Percentiles rank a stretch among this genome's conserved stretches.
phyloP scores from a whole-genome alignment of 108 stramenopile species.

The Fragilaria radians region DNA sequence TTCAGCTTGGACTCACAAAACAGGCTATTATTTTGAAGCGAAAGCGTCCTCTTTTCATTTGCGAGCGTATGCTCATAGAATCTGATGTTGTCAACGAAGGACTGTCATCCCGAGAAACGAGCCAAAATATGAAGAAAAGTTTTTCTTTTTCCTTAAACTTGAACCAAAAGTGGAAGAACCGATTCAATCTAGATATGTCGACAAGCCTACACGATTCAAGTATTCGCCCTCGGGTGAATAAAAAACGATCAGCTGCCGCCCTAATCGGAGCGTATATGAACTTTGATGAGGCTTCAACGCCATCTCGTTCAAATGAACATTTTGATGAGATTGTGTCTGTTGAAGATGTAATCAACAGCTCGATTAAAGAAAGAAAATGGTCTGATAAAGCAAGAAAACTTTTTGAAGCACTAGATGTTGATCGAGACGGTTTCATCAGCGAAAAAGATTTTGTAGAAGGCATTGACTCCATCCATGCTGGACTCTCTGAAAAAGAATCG shows the following conservation, averaged over 20 bases:
- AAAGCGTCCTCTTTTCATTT: slow-evolving; percentile 51
- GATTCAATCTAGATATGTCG: background rate
- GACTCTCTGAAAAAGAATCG: slow-evolving; percentile 20
- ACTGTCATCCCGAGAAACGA: background rate
- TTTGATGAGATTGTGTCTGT: slow-evolving; percentile 19
- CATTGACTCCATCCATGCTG: slow-evolving; percentile 13
- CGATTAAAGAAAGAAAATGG: slow-evolving; percentile 30
- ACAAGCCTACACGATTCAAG: slow-evolving; percentile 15
- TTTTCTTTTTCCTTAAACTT: background rate
- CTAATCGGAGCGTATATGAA: slow-evolving; percentile 60
- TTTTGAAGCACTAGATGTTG: slow-evolving; percentile 37
- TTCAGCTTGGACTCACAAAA: slow-evolving; percentile 39
- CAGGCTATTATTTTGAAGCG: slow-evolving; percentile 41
- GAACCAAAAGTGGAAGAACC: background rate
- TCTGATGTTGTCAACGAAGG: slow-evolving; percentile 9
- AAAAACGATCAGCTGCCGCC: slow-evolving; percentile 23
- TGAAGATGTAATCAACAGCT: slow-evolving; percentile 22
- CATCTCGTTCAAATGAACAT: slow-evolving; percentile 7
- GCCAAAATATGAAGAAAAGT: too few relatives aligned
- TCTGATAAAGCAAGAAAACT: slow-evolving; percentile 23
- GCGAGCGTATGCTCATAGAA: slow-evolving; percentile 40
- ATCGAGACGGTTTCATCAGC: slow-evolving; percentile 32
- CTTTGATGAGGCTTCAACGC: slow-evolving; percentile 34
- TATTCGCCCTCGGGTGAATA: slow-evolving; percentile 11
- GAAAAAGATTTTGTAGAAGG: slow-evolving; percentile 40